These are phyloP conservation scores for Xylaria telfairii DNA, from an alignment of 495 filamentous ascomycete species.

Conservation along the genomic window DNA sequence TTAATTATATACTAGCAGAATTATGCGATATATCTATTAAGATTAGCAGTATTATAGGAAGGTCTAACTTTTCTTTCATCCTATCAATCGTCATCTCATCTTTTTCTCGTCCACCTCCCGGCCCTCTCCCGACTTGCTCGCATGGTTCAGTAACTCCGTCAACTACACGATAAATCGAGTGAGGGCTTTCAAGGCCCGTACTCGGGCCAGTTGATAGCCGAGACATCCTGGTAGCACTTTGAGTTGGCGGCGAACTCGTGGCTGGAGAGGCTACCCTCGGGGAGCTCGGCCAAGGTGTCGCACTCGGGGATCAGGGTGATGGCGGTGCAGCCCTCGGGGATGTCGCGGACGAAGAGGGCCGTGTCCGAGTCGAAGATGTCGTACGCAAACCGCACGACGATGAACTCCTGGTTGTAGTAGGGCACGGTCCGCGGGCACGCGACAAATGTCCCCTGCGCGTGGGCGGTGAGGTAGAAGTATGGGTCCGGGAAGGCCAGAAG, in stretches of 20 bases:
- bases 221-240: conserved; percentile 35
- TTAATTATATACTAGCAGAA: not conserved
- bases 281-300: conserved; percentile 28
- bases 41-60: conserved; percentile 6
- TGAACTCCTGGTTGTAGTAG: conserved; percentile 32
- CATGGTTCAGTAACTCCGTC: not conserved
- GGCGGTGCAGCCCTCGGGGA: conserved; percentile 33
- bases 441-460: conserved; percentile 29
- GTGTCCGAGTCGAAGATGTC: conserved; percentile 8
- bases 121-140: not conserved
- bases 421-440: conserved; percentile 37
- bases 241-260: conserved; percentile 36
- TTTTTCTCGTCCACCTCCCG: not conserved
- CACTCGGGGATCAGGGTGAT: conserved; percentile 41
- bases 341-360: not conserved
- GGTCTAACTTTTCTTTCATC: not conserved
- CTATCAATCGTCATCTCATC: not conserved
- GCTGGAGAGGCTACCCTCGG: conserved; percentile 32
- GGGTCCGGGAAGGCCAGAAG: conserved; percentile 25
- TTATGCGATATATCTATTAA: conserved; percentile 1
- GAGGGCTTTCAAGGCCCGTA: conserved; percentile 16
- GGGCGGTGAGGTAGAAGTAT: conserved; percentile 26
- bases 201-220: conserved; percentile 33
- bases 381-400: conserved; percentile 35
- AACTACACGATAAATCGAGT: not conserved